These are phyloP conservation scores for Penicillium verrucosum DNA, from an alignment of 2,329 filamentous ascomycete species.

Conservation along the genomic window DNA sequence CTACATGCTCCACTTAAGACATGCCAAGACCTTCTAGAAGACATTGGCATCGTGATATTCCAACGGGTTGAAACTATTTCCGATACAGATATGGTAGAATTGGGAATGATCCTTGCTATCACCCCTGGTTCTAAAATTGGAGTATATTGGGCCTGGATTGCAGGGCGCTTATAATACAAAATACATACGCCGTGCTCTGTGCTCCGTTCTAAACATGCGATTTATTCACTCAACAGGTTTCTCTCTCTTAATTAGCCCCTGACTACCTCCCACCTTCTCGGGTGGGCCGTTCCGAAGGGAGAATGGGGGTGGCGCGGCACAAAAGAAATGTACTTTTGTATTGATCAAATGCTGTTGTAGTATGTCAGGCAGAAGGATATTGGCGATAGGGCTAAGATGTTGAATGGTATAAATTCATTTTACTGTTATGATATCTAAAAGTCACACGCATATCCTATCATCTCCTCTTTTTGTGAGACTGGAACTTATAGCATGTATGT, in stretches of 20 bases:
- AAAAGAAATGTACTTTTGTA: background rate
- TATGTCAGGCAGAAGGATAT: background rate
- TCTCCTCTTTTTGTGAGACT: no score
- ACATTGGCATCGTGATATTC: background rate
- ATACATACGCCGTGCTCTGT: background rate
- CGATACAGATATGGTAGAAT: background rate
- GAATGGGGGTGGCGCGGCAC: background rate
- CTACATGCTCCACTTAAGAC: background rate
- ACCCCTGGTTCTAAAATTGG: slow-evolving; percentile 4
- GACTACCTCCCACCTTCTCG: background rate
- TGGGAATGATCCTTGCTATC: background rate
- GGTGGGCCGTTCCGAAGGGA: background rate
- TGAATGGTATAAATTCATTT: background rate
- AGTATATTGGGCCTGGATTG: slow-evolving; percentile 3
- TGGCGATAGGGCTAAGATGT: no score
- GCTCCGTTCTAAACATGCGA: background rate
- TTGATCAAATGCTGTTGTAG: background rate
- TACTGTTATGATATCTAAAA: background rate
- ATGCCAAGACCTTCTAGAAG: slow-evolving; percentile 14
- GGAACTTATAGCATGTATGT: no score
- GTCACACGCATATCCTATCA: background rate
- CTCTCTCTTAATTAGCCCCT: background rate
- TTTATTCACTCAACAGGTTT: background rate
- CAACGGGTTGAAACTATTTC: background rate
- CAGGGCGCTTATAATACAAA: background rate